Base-by-base conservation (phyloP, 306 rosid species). In the Prosopis cineraria region DNA sequence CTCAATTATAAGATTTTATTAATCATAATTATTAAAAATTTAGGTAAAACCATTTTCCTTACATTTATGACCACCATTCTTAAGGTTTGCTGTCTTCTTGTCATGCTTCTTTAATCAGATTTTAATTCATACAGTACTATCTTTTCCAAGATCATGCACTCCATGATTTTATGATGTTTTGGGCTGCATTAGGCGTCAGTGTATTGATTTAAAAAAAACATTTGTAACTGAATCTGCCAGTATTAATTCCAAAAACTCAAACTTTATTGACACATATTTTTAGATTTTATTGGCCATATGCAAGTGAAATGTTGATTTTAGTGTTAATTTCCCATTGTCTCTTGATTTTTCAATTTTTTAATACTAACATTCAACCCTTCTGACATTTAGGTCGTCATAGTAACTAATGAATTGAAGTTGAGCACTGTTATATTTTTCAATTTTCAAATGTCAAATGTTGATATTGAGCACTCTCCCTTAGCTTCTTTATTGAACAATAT, bases 361-460 rank as follows among this genome's bases (percentile, higher is more conserved):
- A 25, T 44, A 25, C 39, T 16, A 31, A 29, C 6, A 63, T 58
- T 58, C 39, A 22, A 4, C 31, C 41, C 39, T 2, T 11, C 20
- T 59, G 22, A 2, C 40, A 30, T 31, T 60, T 31, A 13, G 39
- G 39, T 29, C 52, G 16, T 45, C n/a, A 14, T 59, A 29, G 66
- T 4, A 59, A 59, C 36, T 63, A 66, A 33, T 29, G 25, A 30
- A 56, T 64, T 76, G 11, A 71, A 3, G 50, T 22, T 65, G 45
- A 55, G 41, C 67, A 1, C 25, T 29, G 40, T 68, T 16, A 29
- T 53, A 3, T 25, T 27, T 75, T 37, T 70, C 62, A 69, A 79
- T 70, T 20, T 36, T 59, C 75, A 71, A 52, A 74, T 56, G 31
- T 59, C 72, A 71, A 72, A 83, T 71, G 24, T 70, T 56, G 43